Evolutionary conservation across 345 rosid genomes (phyloP).

Genomic region (Schrenkiella parvula): DNA sequence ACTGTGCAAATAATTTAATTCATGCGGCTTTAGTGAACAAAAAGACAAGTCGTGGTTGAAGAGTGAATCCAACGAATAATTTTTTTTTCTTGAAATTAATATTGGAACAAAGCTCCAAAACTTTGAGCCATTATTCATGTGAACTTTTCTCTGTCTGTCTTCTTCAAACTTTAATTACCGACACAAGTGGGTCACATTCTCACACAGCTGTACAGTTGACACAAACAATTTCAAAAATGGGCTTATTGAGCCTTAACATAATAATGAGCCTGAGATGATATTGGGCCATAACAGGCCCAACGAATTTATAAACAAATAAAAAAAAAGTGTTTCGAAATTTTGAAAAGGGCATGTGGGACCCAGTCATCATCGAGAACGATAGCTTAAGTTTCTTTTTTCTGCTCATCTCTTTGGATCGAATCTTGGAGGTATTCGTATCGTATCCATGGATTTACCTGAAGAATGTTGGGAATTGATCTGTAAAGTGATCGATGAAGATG

Average conservation of each 20-base stretch:
- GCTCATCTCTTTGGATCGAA: not conserved
- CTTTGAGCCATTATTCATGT: constrained; percentile 24
- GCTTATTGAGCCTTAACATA: not conserved
- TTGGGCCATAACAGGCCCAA: not conserved
- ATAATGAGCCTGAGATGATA: not conserved
- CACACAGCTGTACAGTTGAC: constrained; percentile 26
- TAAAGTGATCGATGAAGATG: constrained; percentile 35
- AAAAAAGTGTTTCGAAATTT: not conserved
- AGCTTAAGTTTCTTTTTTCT: not conserved
- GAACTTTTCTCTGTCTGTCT: constrained; percentile 23
- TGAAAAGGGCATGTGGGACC: not conserved
- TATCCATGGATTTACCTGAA: constrained; percentile 42
- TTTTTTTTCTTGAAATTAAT: not conserved
- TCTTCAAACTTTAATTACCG: constrained; percentile 21
- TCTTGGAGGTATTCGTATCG: too few species aligned
- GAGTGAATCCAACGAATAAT: not conserved
- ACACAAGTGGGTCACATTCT: constrained; percentile 34
- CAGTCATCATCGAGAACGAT: too few species aligned
- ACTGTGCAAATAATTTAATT: constrained; percentile 1
- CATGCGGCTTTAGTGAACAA: constrained; percentile 37
- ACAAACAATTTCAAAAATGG: not conserved
- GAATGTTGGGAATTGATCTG: constrained; percentile 81
- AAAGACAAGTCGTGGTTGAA: constrained; percentile 18
- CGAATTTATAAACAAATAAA: not conserved
- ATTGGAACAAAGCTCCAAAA: constrained; percentile 11